Percentiles rank a stretch among this genome's conserved stretches.
phyloP scores from a whole-genome alignment of 2,329 filamentous ascomycete genomes.

The Exophiala aquamarina region DNA sequence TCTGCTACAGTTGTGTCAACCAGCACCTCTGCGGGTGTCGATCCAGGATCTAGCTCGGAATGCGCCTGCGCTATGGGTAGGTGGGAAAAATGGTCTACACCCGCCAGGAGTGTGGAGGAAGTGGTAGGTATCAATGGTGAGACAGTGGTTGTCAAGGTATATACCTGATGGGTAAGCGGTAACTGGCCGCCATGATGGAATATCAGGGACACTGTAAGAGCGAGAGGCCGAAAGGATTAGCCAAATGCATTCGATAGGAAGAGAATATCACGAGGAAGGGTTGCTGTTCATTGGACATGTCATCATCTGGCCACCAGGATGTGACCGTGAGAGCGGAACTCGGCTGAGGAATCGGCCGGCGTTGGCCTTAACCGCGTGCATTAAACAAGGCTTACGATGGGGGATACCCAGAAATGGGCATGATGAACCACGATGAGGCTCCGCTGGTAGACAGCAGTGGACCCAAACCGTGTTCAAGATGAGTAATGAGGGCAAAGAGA shows the following conservation, averaged over 20 bases:
- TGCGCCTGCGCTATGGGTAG: constrained; percentile 6
- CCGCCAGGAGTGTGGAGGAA: constrained; percentile 7
- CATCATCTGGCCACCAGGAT: constrained; percentile 13
- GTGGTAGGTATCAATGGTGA: constrained; percentile 3
- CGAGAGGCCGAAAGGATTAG: constrained; percentile 21
- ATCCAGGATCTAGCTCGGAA: background rate
- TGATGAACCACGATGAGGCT: background rate
- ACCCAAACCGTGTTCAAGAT: too few relatives aligned
- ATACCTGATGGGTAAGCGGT: constrained; percentile 21
- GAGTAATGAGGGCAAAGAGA: too few relatives aligned
- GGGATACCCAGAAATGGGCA: background rate
- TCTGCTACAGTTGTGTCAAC: constrained; percentile 6
- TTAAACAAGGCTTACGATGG: background rate
- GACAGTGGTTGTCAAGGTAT: constrained; percentile 14
- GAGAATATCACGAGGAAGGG: constrained; percentile 13
- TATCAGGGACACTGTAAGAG: constrained; percentile 29
- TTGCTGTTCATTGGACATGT: constrained; percentile 12
- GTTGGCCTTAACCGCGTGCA: background rate
- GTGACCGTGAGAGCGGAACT: constrained; percentile 15
- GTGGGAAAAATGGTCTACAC: constrained; percentile 2
- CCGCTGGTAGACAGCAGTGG: constrained; percentile 1
- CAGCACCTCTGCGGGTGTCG: constrained; percentile 8
- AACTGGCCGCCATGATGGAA: constrained; percentile 16
- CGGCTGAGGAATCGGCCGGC: background rate
- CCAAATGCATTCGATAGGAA: constrained; percentile 14